These are phyloP conservation scores for Saturnispora sekii DNA, from an alignment of 805 yeast species.

Conservation along the genomic window DNA sequence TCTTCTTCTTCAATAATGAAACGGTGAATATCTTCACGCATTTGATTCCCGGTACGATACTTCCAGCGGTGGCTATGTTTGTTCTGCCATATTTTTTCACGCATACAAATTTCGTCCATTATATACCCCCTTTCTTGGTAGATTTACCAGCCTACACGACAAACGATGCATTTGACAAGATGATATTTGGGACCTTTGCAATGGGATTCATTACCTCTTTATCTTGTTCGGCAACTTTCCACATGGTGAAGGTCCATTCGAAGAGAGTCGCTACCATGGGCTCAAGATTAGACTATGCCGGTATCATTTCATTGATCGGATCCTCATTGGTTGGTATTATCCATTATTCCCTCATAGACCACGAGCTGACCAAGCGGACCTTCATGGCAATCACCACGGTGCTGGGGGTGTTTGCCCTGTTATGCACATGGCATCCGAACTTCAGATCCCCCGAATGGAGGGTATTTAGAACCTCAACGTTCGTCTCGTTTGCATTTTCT, in stretches of 20 bases:
- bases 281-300: conserved; percentile 45
- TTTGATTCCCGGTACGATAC: conserved; percentile 34
- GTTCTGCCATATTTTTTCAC: conserved; percentile 18
- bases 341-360: conserved; percentile 37
- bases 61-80: conserved; percentile 18
- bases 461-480: conserved; percentile 67
- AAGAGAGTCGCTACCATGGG: conserved; percentile 33
- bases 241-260: conserved; percentile 43
- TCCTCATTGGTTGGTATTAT: conserved; percentile 34
- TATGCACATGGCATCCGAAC: conserved; percentile 51
- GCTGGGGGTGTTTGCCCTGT: conserved; percentile 54
- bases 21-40: conserved; percentile 44
- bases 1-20: conserved; percentile 42
- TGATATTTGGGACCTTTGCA: conserved; percentile 35
- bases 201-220: conserved; percentile 37
- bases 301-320: conserved; percentile 42
- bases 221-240: conserved; percentile 41
- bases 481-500: conserved; percentile 70
- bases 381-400: conserved; percentile 38
- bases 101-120: conserved; percentile 13
- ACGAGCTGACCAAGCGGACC: conserved; percentile 23
- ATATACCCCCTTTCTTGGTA: conserved; percentile 19
- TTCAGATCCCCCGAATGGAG: conserved; percentile 69
- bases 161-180: conserved; percentile 28
- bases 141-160: conserved; percentile 21